These are phyloP conservation scores for Claviceps capensis DNA, from an alignment of 2,329 filamentous ascomycete species.

Conservation along the genomic window DNA sequence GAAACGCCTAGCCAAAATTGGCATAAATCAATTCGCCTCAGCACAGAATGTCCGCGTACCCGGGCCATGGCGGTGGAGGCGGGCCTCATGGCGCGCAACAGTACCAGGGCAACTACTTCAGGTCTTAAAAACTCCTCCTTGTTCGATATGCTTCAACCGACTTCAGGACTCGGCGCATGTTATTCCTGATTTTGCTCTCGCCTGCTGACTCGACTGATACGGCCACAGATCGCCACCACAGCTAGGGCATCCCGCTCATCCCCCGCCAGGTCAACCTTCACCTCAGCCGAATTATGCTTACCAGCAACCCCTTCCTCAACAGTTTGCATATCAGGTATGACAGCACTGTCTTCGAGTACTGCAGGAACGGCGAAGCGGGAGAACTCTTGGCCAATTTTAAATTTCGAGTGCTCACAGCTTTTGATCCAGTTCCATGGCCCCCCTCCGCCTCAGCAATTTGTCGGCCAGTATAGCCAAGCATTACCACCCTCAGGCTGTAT, in stretches of 20 bases:
- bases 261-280: conserved; percentile 31
- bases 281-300: conserved; percentile 35
- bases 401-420: background rate
- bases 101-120: conserved; percentile 20
- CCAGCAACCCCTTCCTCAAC: conserved; percentile 26
- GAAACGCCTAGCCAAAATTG: background rate
- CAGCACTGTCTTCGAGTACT: conserved; percentile 14
- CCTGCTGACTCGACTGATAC: background rate
- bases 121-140: conserved; percentile 4
- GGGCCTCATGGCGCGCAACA: conserved; percentile 29
- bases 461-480: conserved; percentile 15
- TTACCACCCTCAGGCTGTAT: conserved; percentile 33
- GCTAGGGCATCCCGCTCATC: conserved; percentile 23
- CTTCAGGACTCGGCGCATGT: background rate
- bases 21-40: background rate
- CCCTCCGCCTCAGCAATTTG: conserved; percentile 21
- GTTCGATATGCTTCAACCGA: background rate
- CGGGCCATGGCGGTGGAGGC: conserved; percentile 32
- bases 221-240: conserved; percentile 5
- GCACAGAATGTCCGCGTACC: conserved; percentile 47
- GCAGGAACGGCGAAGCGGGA: conserved; percentile 9
- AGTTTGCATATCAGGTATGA: conserved; percentile 25
- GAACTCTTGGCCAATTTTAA: background rate
- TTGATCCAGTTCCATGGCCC: conserved; percentile 13
- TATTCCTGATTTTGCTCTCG: background rate